Base-by-base conservation (phyloP, 2,329 filamentous ascomycete genomes). In the Tolypocladium guangdongense region DNA sequence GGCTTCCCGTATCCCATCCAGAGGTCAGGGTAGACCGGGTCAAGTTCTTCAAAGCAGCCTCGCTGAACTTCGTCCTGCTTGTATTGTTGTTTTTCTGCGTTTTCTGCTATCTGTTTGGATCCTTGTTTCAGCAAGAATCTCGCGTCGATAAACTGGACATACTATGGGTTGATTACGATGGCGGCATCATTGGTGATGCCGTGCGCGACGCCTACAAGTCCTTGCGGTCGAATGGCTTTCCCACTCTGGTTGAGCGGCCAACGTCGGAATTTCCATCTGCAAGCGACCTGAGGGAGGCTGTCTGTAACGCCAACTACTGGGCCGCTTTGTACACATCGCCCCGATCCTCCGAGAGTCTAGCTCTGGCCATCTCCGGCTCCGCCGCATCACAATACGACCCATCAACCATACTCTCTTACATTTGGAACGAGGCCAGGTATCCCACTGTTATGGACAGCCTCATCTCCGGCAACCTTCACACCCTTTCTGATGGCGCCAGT, bases 31-130 rank as follows among this genome's bases (percentile, higher is more conserved):
- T 54, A 10, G 33, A 22, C n/a, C 52, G 55, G 8, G 24, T 27
- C 22, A 54, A 56, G n/a, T 60, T 59, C 36, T 55, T 62, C 47
- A 57, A 51, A 22, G 57, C 57, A 2, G 57, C 45, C 1, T 39
- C 52, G 16, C 41, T 53, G 10, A 61, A 61, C 37, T 56, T 62
- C 22, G 20, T 61, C 43, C 52, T 56, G 6, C 84, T 60, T 85
- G 83, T 58, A 16, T 20, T 63, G 8, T 39, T 62, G 11, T 61
- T 63, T 37, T 50, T 63, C 4, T 52, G 49, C 12, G 56, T 63
- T 14, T 61, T 61, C 43, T 57, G 57, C 55, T 61, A 63, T 37
- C 54, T 61, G 12, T 59, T 62, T 35, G 60, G 60, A 4, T 51
- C 60, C 5, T 35, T 63, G 20, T 62, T 53, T 30, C 59, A 55